phyloP scores from a whole-genome alignment of 352 stramenopile genomes.

The Phytophthora meadii region DNA sequence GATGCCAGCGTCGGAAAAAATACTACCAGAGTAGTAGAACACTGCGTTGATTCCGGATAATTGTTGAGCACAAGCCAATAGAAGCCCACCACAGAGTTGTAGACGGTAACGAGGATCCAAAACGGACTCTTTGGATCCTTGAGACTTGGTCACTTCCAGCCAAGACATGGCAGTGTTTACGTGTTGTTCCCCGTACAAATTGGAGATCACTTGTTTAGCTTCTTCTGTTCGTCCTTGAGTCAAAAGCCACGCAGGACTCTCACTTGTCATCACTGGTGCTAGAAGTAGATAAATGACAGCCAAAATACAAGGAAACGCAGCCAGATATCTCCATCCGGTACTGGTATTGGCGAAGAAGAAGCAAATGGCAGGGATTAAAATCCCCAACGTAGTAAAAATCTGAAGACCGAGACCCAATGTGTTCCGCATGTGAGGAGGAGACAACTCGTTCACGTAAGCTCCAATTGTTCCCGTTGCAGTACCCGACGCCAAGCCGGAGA shows the following conservation, averaged over 20 bases:
- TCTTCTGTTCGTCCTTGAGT: slow-evolving; percentile 28
- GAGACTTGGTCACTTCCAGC: slow-evolving; percentile 29
- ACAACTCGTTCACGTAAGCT: slow-evolving; percentile 48
- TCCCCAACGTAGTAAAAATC: slow-evolving; percentile 49
- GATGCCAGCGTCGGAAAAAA: slow-evolving; percentile 25
- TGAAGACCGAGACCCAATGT: slow-evolving; percentile 47
- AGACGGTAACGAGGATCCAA: slow-evolving; percentile 20
- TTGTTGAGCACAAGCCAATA: slow-evolving; percentile 18
- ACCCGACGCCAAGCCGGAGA: slow-evolving; percentile 43
- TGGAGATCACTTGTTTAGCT: slow-evolving; percentile 33
- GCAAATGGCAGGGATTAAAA: slow-evolving; percentile 41
- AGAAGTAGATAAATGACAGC: slow-evolving; percentile 42
- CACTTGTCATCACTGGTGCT: slow-evolving; percentile 34
- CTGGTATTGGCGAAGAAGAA: slow-evolving; percentile 42
- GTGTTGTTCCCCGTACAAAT: slow-evolving; percentile 39
- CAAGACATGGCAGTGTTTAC: slow-evolving; percentile 31
- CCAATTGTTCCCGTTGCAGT: slow-evolving; percentile 16
- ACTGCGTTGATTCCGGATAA: slow-evolving; percentile 31
- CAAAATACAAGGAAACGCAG: slow-evolving; percentile 48
- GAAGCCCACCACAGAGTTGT: slow-evolving; percentile 14
- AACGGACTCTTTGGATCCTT: slow-evolving; percentile 13
- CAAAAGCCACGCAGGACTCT: slow-evolving; percentile 50
- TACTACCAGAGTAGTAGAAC: slow-evolving; percentile 26
- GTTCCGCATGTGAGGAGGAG: slow-evolving; percentile 43
- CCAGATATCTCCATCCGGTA: slow-evolving; percentile 42